These are phyloP conservation scores for Hortiboletus rubellus DNA, from an alignment of 1,284 basidiomycete genomes.

Conservation along the genomic window DNA sequence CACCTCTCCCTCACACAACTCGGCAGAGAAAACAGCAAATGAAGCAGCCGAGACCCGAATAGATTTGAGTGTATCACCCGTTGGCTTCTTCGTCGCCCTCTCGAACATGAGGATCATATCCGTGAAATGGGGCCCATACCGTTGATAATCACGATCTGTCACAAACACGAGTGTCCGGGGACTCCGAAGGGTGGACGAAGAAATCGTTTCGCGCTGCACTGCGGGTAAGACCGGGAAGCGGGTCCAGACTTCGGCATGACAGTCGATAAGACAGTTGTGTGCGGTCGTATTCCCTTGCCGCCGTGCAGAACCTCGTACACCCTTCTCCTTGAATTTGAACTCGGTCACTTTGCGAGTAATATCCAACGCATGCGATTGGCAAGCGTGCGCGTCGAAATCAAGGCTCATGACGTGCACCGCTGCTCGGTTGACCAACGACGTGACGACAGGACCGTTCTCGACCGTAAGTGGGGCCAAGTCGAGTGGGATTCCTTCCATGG, in stretches of 20 bases:
- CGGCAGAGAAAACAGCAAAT: constrained; percentile 23
- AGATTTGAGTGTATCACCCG: constrained; percentile 41
- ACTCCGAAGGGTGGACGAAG: constrained; percentile 34
- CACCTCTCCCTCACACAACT: constrained; percentile 13
- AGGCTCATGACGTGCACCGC: constrained; percentile 46
- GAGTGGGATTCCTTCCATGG: constrained; percentile 19
- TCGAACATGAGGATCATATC: constrained; percentile 50
- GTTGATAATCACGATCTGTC: constrained; percentile 39
- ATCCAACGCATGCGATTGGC: constrained; percentile 45
- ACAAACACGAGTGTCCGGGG: constrained; percentile 44
- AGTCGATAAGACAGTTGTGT: constrained; percentile 57
- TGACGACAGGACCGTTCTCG: constrained; percentile 28
- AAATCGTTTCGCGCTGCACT: constrained; percentile 48
- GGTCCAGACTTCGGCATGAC: constrained; percentile 61
- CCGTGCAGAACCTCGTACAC: constrained; percentile 10
- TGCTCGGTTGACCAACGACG: constrained; percentile 45
- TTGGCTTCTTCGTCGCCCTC: constrained; percentile 42
- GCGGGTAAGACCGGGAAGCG: constrained; percentile 61
- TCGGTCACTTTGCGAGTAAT: constrained; percentile 57
- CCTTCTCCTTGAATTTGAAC: constrained; percentile 50
- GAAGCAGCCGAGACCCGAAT: constrained; percentile 30
- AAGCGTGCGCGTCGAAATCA: constrained; percentile 31
- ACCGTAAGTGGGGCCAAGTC: constrained; percentile 5
- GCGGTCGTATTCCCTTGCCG: background rate
- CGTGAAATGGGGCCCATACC: constrained; percentile 42